Evolutionary conservation across 495 filamentous ascomycete species (phyloP).

Genomic region (Xeromyces bisporus): DNA sequence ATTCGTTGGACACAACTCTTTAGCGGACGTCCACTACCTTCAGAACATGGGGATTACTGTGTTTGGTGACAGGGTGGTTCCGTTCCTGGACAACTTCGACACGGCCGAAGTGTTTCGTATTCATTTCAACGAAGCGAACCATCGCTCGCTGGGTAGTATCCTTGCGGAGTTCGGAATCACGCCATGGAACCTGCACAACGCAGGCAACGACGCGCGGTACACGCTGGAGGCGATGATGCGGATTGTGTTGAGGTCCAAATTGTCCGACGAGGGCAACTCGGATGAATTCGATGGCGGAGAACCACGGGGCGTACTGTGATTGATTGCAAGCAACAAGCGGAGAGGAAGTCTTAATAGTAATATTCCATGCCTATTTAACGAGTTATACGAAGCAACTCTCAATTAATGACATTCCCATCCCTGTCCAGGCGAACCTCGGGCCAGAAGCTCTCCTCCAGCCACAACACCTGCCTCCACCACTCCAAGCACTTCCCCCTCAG

Average conservation of each 20-base stretch:
- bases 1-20: constrained; percentile 62
- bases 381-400: no score
- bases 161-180: constrained; percentile 45
- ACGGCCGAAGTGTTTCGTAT: constrained; percentile 50
- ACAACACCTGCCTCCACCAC: constrained; percentile 36
- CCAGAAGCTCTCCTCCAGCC: constrained; percentile 38
- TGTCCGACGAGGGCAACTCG: no score
- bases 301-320: no score
- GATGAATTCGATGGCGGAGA: no score
- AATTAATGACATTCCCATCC: no score
- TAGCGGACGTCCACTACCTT: constrained; percentile 50
- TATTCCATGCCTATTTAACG: no score
- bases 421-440: no score
- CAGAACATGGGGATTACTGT: constrained; percentile 33
- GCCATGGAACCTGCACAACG: constrained; percentile 64
- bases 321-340: no score
- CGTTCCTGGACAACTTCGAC: constrained; percentile 48
- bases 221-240: constrained; percentile 61
- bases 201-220: constrained; percentile 84
- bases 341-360: no score
- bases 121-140: constrained; percentile 29
- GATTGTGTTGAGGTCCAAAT: constrained; percentile 21
- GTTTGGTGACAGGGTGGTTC: constrained; percentile 1
- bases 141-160: constrained; percentile 39
- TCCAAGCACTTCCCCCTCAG: constrained; percentile 19